Evolutionary conservation across 2,329 filamentous ascomycete species (phyloP), one percentile per base, ranked within the genome.

Genomic region (Colletotrichum acutatum): DNA sequence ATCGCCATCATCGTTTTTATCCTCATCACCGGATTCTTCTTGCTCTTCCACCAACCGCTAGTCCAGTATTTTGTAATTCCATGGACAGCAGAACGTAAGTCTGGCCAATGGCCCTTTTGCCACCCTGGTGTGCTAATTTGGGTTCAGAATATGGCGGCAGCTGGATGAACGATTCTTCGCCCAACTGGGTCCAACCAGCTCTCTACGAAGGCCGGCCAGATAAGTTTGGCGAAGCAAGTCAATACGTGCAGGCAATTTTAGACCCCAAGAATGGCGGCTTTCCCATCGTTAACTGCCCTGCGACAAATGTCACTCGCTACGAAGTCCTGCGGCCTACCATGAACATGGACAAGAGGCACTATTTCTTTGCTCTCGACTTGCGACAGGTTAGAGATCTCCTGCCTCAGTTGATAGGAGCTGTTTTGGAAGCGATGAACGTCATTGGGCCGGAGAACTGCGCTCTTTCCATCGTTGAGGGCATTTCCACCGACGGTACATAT

Each of bases 21-120:
- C 0, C 83, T 95, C 3, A 78, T 93, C 60, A 88, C 87, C 30
- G 91, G 92, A 75, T 91, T 91, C 37, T 88, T 94, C 61, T 90
- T 94, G 76, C 91, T 93, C 75, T 90, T 94, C 78, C 92, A 94
- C 82, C 89, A 65, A 28, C 70, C 70, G 12, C 26, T 72, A 5
- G 70, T 72, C 30, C 67, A 69, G 34, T 72, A 72, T 14, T 72
- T 72, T 5, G 70, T 72, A 9, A 34, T 49, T 2, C 70, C 70
- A 8, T 72, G 70, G 70, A 70, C 70, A 8, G n/a, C 70, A 56
- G 66, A 69, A 56, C 70, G 70, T 70, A 49, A 58, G 70, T 52
- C 2, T 11, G 4, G 9, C 14, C 59, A 1, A 14, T 6, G 7
- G 14, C n/a, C 9, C 37, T 28, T n/a, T 14, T 22, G n/a, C 11